These are phyloP conservation scores for Didymella sp. DNA, from an alignment of 2,329 filamentous ascomycete genomes.

Conservation along the genomic window DNA sequence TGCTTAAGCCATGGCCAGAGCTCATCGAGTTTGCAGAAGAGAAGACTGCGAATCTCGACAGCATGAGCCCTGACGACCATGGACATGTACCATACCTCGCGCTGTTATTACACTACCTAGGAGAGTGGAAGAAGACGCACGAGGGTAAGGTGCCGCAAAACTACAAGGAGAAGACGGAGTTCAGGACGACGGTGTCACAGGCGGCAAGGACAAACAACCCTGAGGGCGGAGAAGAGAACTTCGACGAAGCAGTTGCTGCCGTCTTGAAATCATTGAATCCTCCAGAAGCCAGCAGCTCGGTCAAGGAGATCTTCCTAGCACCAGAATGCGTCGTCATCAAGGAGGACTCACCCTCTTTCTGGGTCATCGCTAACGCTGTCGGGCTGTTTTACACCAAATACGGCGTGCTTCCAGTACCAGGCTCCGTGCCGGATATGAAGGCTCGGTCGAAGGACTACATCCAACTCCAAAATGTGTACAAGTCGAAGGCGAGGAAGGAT, in stretches of 20 bases:
- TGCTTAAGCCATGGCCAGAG: constrained; percentile 86
- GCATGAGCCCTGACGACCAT: constrained; percentile 78
- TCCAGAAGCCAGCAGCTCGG: constrained; percentile 70
- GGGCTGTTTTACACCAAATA: constrained; percentile 77
- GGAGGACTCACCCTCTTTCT: constrained; percentile 71
- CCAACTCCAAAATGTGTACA: constrained; percentile 90
- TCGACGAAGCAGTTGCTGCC: constrained; percentile 86
- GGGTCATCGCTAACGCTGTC: constrained; percentile 85
- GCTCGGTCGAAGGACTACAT: constrained; percentile 90
- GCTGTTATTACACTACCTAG: constrained; percentile 81
- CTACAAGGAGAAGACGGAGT: constrained; percentile 87
- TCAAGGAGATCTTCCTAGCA: constrained; percentile 81
- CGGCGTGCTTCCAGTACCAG: constrained; percentile 78
- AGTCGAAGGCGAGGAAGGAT: constrained; percentile 81
- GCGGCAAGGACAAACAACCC: constrained; percentile 74
- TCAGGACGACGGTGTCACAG: constrained; percentile 72
- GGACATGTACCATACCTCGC: constrained; percentile 90
- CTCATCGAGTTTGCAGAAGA: constrained; percentile 70
- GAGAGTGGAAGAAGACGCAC: constrained; percentile 77
- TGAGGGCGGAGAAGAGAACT: constrained; percentile 95
- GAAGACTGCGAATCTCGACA: constrained; percentile 73
- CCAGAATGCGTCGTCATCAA: constrained; percentile 61
- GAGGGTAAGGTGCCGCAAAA: constrained; percentile 71
- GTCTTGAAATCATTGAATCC: constrained; percentile 85
- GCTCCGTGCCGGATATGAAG: constrained; percentile 96